phyloP scores from a whole-genome alignment of 371 early-diverging fungal species.

The Lichtheimia ornata region DNA sequence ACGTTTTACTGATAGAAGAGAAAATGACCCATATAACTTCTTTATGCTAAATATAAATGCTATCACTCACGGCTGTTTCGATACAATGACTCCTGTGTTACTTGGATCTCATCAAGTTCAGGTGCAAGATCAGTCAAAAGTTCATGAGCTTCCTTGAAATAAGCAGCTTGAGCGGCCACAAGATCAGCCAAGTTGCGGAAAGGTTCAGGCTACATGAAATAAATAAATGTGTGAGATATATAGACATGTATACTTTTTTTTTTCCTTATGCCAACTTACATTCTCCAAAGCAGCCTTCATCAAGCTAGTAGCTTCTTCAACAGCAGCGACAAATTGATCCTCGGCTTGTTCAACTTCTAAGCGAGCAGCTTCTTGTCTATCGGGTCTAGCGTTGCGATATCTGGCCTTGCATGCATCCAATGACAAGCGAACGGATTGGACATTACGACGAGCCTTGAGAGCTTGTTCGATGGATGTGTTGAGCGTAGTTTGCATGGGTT shows the following conservation, averaged over 20 bases:
- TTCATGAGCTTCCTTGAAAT: conserved; percentile 81
- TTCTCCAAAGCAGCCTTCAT: conserved; percentile 91
- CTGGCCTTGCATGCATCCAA: conserved; percentile 84
- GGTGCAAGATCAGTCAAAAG: conserved; percentile 79
- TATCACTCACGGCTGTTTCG: conserved; percentile 58
- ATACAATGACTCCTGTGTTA: conserved; percentile 87
- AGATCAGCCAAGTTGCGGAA: conserved; percentile 83
- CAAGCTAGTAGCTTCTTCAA: conserved; percentile 87
- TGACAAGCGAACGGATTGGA: conserved; percentile 73
- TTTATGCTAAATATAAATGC: background rate
- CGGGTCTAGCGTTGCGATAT: conserved; percentile 70
- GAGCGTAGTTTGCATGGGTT: conserved; percentile 71
- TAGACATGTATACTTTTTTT: background rate
- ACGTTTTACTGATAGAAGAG: too few species aligned
- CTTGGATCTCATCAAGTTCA: conserved; percentile 90
- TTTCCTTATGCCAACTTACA: conserved; percentile 32
- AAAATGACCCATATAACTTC: too few species aligned
- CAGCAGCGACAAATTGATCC: conserved; percentile 89
- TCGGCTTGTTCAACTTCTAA: conserved; percentile 87
- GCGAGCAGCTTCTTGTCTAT: conserved; percentile 68
- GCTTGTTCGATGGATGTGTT: conserved; percentile 78
- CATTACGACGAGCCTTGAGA: conserved; percentile 82
- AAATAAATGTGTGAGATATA: background rate
- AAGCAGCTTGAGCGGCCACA: conserved; percentile 84
- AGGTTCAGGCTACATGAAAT: conserved; percentile 69